Evolutionary conservation across 75 land plant species (phyloP).

Genomic region (Cunninghamia lanceolata): DNA sequence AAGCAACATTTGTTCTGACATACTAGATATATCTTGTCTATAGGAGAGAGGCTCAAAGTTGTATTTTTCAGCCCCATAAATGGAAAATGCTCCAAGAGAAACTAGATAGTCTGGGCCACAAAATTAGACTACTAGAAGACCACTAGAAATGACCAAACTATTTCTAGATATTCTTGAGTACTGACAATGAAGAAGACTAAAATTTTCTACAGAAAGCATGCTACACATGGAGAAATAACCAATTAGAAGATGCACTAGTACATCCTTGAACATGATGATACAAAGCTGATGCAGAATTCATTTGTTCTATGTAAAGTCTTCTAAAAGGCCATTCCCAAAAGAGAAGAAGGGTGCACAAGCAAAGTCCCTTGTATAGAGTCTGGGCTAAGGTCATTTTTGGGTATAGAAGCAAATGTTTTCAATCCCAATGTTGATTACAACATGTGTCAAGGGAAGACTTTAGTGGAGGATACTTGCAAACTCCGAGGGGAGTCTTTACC

Average conservation of each 20-base stretch:
- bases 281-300: neutral
- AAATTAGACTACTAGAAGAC: neutral
- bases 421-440: neutral
- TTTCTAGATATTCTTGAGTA: neutral
- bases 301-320: constrained; percentile 9
- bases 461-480: neutral
- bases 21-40: neutral
- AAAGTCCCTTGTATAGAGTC: neutral
- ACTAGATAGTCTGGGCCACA: neutral
- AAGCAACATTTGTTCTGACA: neutral
- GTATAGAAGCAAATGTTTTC: neutral
- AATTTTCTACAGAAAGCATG: constrained; percentile 8
- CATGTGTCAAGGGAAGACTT: neutral
- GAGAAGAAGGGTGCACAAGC: neutral
- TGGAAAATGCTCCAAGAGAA: neutral
- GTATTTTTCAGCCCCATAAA: constrained; percentile 8
- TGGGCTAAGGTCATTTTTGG: neutral
- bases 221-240: neutral
- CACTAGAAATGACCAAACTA: neutral
- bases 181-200: constrained; percentile 4
- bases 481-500: neutral
- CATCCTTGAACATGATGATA: neutral
- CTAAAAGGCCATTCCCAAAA: neutral
- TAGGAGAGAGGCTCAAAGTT: neutral
- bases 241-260: constrained; percentile 11